A percentile compares a stretch with the other conserved stretches of the same genome.
These are phyloP conservation scores for Circinella umbellata DNA, from an alignment of 371 early-diverging fungal genomes.

Conservation along the genomic window DNA sequence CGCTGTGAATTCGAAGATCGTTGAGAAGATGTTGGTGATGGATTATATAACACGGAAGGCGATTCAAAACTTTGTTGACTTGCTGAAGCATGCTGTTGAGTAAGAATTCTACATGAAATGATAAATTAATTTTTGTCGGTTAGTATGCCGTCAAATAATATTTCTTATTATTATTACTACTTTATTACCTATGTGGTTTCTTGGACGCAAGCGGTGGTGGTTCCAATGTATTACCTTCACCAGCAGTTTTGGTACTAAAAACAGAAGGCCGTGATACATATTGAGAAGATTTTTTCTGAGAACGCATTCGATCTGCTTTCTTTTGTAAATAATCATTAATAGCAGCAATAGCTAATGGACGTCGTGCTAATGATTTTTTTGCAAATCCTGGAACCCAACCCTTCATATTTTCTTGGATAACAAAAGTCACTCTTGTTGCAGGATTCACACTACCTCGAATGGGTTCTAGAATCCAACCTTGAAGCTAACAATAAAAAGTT, in stretches of 20 bases:
- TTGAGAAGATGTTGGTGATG: conserved; percentile 28
- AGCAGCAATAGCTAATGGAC: conserved; percentile 66
- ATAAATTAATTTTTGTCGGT: too few relatives aligned
- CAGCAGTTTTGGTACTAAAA: conserved; percentile 15
- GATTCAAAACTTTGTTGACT: conserved; percentile 15
- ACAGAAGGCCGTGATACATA: conserved; percentile 39
- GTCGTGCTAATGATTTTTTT: conserved; percentile 64
- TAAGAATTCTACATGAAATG: neutral
- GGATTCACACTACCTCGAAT: conserved; percentile 49
- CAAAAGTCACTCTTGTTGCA: conserved; percentile 68
- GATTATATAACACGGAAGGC: neutral
- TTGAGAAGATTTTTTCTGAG: conserved; percentile 28
- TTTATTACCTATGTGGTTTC: neutral
- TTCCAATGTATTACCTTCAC: neutral
- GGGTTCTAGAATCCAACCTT: conserved; percentile 75
- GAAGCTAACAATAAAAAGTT: conserved; percentile 27
- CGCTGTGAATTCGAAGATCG: conserved; percentile 33
- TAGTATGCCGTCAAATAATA: neutral
- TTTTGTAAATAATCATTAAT: conserved; percentile 69
- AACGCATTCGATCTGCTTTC: conserved; percentile 57
- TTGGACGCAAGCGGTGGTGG: neutral
- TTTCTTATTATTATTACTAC: too few relatives aligned
- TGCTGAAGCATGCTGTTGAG: neutral
- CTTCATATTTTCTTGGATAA: conserved; percentile 49
- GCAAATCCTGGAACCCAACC: conserved; percentile 73